Base-by-base conservation (phyloP, 192 early-diverging fungal genomes). In the Polychytrium aggregatum region DNA sequence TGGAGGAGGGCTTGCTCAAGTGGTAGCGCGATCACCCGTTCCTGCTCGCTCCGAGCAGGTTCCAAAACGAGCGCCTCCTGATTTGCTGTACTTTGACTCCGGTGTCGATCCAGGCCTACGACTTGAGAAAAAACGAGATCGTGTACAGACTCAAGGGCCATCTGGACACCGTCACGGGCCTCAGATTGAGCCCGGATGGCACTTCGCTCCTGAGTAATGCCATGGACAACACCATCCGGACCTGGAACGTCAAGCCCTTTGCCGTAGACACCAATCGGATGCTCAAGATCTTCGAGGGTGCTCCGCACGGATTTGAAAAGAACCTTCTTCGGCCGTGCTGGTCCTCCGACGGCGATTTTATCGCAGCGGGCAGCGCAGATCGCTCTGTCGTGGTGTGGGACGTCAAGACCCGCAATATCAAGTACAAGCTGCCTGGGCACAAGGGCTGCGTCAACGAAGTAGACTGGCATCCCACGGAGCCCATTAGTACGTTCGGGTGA, bases 211-310 rank as follows among this genome's bases (percentile, higher is more conserved):
- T 93, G 31, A 87, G 84, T 6, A 90, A 90, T 46, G 74, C 84
- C 3, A 86, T 96, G 81, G 96, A 99, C 64, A 95, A 93, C 61
- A 92, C 90, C 64, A 88, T 90, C 11, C 71, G 86, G 18, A 79
- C 92, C 27, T 98, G 95, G 95, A 90, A 98, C 64, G 74, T 96
- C 3, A 87, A 87, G 26, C 95, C 92, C 2, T 96, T 88, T 48
- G 72, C 81, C 0, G 59, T 81, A 0, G 46, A 50, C 10, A 68
- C 57, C 2, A 81, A 82, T 46, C 77, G 95, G n/a, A 66, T 86
- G 42, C 63, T 84, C 48, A 84, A 83, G 43, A 75, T 78, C 16
- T 82, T 88, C 60, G 77, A 90, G 53, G 84, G 79, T 70, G 92
- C 92, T 3, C 90, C 91, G 22, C 90, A 97, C 51, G 92, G 90